Conservation (phyloP, 2,329 filamentous ascomycete genomes). For the Epichloe uncinata region DNA sequence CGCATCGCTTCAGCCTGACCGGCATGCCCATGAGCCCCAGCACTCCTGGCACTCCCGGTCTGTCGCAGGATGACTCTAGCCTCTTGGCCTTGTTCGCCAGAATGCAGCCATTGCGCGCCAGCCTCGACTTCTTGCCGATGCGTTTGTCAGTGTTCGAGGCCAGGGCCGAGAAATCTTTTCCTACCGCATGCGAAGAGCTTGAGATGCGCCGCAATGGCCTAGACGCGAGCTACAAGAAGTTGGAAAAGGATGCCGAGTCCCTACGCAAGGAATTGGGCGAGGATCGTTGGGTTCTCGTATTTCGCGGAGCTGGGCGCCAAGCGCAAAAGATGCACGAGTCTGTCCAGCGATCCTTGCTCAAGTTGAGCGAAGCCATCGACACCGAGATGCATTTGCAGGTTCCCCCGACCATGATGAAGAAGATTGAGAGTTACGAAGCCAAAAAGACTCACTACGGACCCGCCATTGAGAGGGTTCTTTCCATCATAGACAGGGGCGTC, state of each 20-base stretch:
- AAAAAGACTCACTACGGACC: conserved; percentile 92
- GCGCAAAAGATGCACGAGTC: conserved; percentile 96
- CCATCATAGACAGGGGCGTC: conserved; percentile 92
- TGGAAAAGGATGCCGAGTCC: conserved; percentile 82
- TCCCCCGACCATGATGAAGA: conserved; percentile 57
- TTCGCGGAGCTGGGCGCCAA: conserved; percentile 81
- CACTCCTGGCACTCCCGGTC: conserved; percentile 41
- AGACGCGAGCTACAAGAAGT: conserved; percentile 74
- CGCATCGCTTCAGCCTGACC: conserved; percentile 56
- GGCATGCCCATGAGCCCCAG: conserved; percentile 49
- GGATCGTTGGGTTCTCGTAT: conserved; percentile 91
- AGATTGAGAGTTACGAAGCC: conserved; percentile 84
- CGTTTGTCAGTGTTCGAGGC: conserved; percentile 73
- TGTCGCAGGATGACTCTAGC: conserved; percentile 70
- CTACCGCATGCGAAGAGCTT: conserved; percentile 81
- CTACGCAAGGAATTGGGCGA: conserved; percentile 83
- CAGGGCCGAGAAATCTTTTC: conserved; percentile 66
- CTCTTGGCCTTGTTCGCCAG: conserved; percentile 82
- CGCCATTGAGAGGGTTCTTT: conserved; percentile 79
- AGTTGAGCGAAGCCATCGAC: conserved; percentile 70
- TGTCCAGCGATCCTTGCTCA: conserved; percentile 72
- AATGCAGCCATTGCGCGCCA: conserved; percentile 88
- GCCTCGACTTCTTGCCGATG: conserved; percentile 93
- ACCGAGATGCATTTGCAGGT: conserved; percentile 61
- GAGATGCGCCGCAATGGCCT: conserved; percentile 60